phyloP scores from a whole-genome alignment of 768 basidiomycete species.

The Pleurotus cornucopiae region DNA sequence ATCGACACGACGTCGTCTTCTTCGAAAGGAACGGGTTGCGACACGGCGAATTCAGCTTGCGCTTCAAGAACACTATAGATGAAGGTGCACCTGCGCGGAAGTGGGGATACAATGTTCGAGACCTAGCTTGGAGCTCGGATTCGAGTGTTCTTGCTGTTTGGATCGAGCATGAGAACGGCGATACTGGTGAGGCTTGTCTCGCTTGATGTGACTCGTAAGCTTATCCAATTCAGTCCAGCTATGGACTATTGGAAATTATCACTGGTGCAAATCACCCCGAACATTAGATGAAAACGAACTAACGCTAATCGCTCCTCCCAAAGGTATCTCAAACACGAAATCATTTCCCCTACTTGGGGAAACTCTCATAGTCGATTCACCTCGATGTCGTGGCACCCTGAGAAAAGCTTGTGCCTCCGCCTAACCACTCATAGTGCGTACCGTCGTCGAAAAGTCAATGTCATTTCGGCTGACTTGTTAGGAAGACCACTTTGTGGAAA shows the following conservation, averaged over 20 bases:
- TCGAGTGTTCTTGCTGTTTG: conserved; percentile 83
- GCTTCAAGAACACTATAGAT: conserved; percentile 26
- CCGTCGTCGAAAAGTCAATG: background rate
- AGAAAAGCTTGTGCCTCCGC: conserved; percentile 60
- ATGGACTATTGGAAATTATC: conserved; percentile 93
- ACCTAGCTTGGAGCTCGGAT: conserved; percentile 84
- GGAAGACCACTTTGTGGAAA: conserved; percentile 51
- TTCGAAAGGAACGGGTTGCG: conserved; percentile 94
- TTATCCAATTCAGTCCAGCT: conserved; percentile 65
- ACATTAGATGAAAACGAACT: background rate
- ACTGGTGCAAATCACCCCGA: conserved; percentile 53
- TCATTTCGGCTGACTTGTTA: background rate
- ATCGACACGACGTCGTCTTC: conserved; percentile 83
- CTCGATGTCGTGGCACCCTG: conserved; percentile 84
- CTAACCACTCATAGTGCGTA: conserved; percentile 62
- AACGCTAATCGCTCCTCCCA: background rate
- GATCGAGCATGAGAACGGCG: conserved; percentile 64
- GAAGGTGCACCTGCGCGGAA: conserved; percentile 28
- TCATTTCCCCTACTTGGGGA: conserved; percentile 41
- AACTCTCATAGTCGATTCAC: conserved; percentile 54
- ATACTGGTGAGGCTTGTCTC: conserved; percentile 56
- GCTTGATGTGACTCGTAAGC: conserved; percentile 6
- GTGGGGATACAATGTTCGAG: conserved; percentile 72
- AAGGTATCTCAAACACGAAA: conserved; percentile 93
- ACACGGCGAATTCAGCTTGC: conserved; percentile 82